Conservation (phyloP, 306 rosid genomes). For the Trichosanthes truncata region DNA sequence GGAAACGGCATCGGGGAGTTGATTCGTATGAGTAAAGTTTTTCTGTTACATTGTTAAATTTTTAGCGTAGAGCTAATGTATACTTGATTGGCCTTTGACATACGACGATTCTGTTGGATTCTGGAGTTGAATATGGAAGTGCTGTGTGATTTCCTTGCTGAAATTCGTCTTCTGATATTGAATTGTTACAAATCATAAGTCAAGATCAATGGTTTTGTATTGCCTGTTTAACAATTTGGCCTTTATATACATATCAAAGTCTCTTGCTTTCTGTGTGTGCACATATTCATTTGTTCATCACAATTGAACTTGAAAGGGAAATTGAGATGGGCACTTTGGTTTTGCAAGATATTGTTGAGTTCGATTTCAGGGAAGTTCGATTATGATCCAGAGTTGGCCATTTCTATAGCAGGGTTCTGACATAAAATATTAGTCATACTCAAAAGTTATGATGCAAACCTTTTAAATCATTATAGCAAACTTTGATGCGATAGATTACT, state of each 20-base stretch:
- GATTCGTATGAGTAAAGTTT: not conserved
- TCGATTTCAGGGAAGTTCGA: not conserved
- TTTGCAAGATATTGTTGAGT: not conserved
- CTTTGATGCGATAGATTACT: not conserved
- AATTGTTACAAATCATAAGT: not conserved
- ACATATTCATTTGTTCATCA: not conserved
- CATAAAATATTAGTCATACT: not conserved
- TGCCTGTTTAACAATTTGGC: not conserved
- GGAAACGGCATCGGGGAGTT: not conserved
- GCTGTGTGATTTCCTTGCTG: not conserved
- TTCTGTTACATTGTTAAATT: not conserved
- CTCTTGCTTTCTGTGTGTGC: not conserved
- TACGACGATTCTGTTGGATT: not conserved
- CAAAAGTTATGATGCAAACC: not conserved
- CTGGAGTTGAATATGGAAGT: not conserved
- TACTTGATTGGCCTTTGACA: not conserved
- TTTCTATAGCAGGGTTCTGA: not conserved
- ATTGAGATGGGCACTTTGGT: not conserved
- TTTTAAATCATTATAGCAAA: not conserved
- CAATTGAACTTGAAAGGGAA: not conserved
- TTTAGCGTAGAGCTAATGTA: not conserved
- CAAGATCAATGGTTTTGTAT: not conserved
- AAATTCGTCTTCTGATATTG: not conserved
- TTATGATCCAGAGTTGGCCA: not conserved
- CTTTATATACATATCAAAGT: not conserved